Percentiles rank a stretch among this genome's conserved stretches.
phyloP scores from a whole-genome alignment of 1,284 basidiomycete genomes.

The Entoloma clypeatum region DNA sequence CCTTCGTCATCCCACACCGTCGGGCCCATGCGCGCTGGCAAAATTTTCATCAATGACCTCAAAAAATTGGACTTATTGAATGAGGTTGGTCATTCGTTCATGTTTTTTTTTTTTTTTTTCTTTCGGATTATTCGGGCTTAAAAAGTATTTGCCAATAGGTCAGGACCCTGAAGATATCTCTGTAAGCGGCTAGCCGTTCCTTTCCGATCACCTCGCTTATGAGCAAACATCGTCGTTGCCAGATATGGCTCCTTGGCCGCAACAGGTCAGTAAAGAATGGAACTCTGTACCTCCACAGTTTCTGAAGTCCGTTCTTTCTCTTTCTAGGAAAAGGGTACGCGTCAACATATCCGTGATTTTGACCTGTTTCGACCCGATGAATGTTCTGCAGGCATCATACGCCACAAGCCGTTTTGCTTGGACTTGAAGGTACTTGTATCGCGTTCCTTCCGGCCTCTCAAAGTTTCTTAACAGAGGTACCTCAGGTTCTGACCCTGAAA shows the following conservation, averaged over 20 bases:
- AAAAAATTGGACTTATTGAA: conserved; percentile 67
- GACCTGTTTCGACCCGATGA: conserved; percentile 1
- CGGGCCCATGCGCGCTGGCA: conserved; percentile 90
- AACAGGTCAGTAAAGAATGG: conserved; percentile 57
- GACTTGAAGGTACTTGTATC: conserved; percentile 65
- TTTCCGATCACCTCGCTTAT: not conserved
- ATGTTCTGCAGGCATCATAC: conserved; percentile 75
- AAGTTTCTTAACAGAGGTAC: conserved; percentile 1
- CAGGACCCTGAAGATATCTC: conserved; percentile 77
- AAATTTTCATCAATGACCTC: conserved; percentile 82
- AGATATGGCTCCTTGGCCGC: conserved; percentile 79
- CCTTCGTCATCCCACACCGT: conserved; percentile 57
- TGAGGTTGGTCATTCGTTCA: conserved; percentile 48
- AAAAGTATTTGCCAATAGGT: conserved; percentile 42
- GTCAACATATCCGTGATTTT: not conserved
- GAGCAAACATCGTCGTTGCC: not conserved
- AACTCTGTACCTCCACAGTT: not conserved
- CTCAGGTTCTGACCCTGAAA: conserved; percentile 75
- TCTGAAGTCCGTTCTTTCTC: conserved; percentile 4
- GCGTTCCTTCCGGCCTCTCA: conserved; percentile 4
- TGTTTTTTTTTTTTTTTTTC: conserved; percentile 6
- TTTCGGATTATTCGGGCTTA: not conserved
- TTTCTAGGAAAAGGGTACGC: conserved; percentile 73
- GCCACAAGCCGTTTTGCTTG: conserved; percentile 88
- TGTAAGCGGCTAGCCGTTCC: conserved; percentile 49